Percentiles rank a stretch among this genome's conserved stretches.
Conservation (phyloP, 495 filamentous ascomycete genomes). For the Aspergillus campestris region DNA sequence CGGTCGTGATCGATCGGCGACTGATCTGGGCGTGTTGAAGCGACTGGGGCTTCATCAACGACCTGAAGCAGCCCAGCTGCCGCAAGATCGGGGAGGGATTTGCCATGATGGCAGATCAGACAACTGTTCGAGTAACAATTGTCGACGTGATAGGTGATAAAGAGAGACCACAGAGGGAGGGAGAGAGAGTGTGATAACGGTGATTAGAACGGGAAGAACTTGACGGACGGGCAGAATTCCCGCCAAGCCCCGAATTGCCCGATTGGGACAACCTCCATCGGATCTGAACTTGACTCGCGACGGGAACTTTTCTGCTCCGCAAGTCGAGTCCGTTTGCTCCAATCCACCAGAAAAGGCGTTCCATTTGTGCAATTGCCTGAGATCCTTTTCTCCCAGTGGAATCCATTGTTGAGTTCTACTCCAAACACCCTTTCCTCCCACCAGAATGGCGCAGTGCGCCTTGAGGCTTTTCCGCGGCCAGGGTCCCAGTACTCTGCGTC, state of each 20-base stretch:
- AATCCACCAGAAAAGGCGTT: neutral
- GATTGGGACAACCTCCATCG: constrained; percentile 5
- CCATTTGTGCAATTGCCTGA: neutral
- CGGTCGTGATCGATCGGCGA: constrained; percentile 33
- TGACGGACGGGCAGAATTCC: constrained; percentile 34
- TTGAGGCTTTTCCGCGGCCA: constrained; percentile 32
- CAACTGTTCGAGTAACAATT: neutral
- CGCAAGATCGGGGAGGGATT: constrained; percentile 46
- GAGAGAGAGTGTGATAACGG: neutral
- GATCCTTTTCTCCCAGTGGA: neutral
- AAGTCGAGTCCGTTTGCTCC: neutral
- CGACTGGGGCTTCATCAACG: constrained; percentile 37
- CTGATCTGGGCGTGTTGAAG: constrained; percentile 33
- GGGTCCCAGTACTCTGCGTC: constrained; percentile 22
- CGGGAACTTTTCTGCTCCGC: constrained; percentile 18
- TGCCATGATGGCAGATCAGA: constrained; percentile 42
- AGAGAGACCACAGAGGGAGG: constrained; percentile 19
- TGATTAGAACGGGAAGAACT: constrained; percentile 6
- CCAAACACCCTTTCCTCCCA: neutral
- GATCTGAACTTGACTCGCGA: neutral
- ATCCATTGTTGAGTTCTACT: neutral
- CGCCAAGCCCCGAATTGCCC: constrained; percentile 29
- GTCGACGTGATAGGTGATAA: constrained; percentile 10
- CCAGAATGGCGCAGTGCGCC: constrained; percentile 32
- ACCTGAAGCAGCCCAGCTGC: constrained; percentile 61